Evolutionary conservation across 495 filamentous ascomycete genomes (phyloP).

Genomic region (Aspergillus cristatus): DNA sequence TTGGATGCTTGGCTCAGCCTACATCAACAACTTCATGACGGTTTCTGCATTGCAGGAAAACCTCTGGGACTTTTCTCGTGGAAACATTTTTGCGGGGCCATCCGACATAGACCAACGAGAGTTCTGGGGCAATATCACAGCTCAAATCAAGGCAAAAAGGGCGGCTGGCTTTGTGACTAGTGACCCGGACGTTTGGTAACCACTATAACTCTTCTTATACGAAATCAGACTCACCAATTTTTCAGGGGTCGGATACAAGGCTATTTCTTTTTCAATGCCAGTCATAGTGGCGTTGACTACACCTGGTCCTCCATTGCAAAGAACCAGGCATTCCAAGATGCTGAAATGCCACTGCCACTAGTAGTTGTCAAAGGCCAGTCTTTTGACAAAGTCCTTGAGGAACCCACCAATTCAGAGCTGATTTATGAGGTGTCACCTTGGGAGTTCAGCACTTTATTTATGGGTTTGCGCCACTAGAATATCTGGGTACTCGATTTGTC

Average conservation of each 20-base stretch:
- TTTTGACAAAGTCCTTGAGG: conserved; percentile 37
- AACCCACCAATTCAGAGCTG: conserved; percentile 56
- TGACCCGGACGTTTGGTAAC: conserved; percentile 65
- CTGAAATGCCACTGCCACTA: conserved; percentile 63
- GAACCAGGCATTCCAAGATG: conserved; percentile 51
- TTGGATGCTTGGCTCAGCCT: conserved; percentile 72
- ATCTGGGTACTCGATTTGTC: conserved; percentile 32
- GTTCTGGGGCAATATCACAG: conserved; percentile 55
- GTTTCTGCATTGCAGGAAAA: conserved; percentile 48
- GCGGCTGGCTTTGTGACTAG: conserved; percentile 60
- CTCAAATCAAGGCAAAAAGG: conserved; percentile 52
- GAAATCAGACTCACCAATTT: neutral
- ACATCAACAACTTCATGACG: conserved; percentile 72
- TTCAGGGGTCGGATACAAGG: conserved; percentile 49
- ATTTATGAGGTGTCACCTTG: conserved; percentile 39
- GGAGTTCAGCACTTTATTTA: conserved; percentile 37
- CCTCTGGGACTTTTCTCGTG: conserved; percentile 57
- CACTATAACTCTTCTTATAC: neutral
- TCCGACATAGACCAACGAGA: conserved; percentile 25
- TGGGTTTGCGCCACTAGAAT: conserved; percentile 32
- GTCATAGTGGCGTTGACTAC: conserved; percentile 60
- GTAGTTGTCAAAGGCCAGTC: conserved; percentile 58
- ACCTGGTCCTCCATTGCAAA: conserved; percentile 78
- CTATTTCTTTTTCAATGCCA: conserved; percentile 65
- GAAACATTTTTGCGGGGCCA: conserved; percentile 57